Conservation (phyloP, 352 stramenopile genomes). For the Phytophthora pisi region DNA sequence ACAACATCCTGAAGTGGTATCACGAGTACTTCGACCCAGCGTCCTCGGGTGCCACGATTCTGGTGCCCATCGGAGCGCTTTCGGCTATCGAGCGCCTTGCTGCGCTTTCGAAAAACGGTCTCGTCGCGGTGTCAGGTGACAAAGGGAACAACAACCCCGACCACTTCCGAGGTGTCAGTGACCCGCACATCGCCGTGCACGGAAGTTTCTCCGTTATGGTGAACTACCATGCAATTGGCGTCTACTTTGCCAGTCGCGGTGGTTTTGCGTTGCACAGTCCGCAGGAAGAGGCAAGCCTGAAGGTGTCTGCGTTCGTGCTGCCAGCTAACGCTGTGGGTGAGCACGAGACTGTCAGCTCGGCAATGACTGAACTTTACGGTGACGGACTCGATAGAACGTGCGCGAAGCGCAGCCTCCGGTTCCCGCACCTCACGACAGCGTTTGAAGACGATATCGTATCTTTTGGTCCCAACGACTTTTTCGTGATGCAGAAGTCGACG, state of each 20-base stretch:
- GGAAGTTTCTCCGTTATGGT: conserved; percentile 96
- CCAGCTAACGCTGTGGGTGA: conserved; percentile 34
- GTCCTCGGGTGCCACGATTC: conserved; percentile 74
- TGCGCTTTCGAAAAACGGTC: conserved; percentile 51
- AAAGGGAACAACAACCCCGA: conserved; percentile 95
- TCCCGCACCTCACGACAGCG: conserved; percentile 70
- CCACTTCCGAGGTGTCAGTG: conserved; percentile 90
- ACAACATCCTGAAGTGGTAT: conserved; percentile 93
- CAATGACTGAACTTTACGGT: conserved; percentile 52
- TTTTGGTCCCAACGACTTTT: conserved; percentile 96
- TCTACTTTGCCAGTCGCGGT: conserved; percentile 90
- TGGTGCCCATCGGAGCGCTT: conserved; percentile 92
- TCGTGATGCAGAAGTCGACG: conserved; percentile 91
- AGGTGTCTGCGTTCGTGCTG: conserved; percentile 90
- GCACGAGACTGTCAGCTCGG: conserved; percentile 11
- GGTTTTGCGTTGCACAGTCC: conserved; percentile 94
- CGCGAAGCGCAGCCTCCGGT: conserved; percentile 56
- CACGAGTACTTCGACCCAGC: conserved; percentile 78
- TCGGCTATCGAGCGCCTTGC: conserved; percentile 77
- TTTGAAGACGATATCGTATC: conserved; percentile 89
- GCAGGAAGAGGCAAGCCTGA: conserved; percentile 93
- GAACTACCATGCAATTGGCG: conserved; percentile 95
- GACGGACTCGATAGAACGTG: conserved; percentile 69
- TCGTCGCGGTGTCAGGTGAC: conserved; percentile 92
- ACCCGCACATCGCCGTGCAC: conserved; percentile 96